These are phyloP conservation scores for Phytophthora cactorum DNA, from an alignment of 352 stramenopile genomes.

Conservation along the genomic window DNA sequence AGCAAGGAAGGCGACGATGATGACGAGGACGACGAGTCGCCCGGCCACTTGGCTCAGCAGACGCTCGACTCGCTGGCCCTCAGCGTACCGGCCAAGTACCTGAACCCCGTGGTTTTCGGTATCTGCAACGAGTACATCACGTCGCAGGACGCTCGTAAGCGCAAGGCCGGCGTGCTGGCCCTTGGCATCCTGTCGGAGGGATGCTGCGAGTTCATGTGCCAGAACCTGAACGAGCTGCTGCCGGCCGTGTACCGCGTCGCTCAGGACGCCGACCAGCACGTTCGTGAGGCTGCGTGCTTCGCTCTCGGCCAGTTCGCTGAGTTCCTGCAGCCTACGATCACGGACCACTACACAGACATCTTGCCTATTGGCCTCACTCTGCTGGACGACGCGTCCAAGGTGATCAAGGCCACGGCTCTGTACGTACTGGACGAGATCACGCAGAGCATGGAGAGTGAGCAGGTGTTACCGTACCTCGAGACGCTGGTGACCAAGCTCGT, in stretches of 20 bases:
- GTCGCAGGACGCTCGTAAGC: slow-evolving; percentile 87
- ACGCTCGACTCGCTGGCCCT: slow-evolving; percentile 86
- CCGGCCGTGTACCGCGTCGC: slow-evolving; percentile 92
- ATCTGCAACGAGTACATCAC: slow-evolving; percentile 92
- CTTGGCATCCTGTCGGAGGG: slow-evolving; percentile 98
- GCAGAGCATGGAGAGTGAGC: slow-evolving; percentile 96
- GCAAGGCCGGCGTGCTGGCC: slow-evolving; percentile 96
- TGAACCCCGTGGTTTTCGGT: slow-evolving; percentile 79
- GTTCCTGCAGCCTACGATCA: slow-evolving; percentile 98
- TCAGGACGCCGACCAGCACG: slow-evolving; percentile 92
- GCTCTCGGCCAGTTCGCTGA: slow-evolving; percentile 98
- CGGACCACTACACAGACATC: slow-evolving; percentile 95
- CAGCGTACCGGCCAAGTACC: slow-evolving; percentile 82
- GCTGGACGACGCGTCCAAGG: slow-evolving; percentile 93
- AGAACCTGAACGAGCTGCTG: slow-evolving; percentile 94
- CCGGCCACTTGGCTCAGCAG: slow-evolving; percentile 84
- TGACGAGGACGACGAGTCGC: slow-evolving; percentile 83
- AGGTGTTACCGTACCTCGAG: slow-evolving; percentile 95
- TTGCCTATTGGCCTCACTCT: slow-evolving; percentile 96
- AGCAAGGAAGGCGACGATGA: slow-evolving; percentile 59
- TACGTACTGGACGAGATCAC: slow-evolving; percentile 99
- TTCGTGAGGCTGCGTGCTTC: slow-evolving; percentile 98
- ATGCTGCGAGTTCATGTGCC: slow-evolving; percentile 94
- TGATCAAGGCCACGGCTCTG: slow-evolving; percentile 95
- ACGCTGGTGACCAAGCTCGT: slow-evolving; percentile 97